These are phyloP conservation scores for Miscanthus sacchariflorus DNA, from an alignment of 202 grass and related monocot genomes.

Conservation along the genomic window DNA sequence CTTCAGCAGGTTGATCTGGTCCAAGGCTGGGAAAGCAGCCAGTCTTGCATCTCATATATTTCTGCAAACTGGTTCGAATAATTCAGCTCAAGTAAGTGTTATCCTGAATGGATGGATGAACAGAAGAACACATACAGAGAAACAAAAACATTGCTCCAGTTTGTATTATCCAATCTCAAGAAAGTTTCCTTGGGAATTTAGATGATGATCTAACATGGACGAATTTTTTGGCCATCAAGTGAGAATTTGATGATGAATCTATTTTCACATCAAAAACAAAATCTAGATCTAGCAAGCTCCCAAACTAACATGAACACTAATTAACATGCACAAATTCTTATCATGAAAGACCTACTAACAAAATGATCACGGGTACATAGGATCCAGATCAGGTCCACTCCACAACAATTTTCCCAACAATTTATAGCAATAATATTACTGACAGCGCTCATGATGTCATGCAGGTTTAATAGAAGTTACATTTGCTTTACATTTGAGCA, in stretches of 20 bases:
- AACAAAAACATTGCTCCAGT: neutral
- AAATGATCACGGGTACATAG: slow-evolving; percentile 14
- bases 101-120: slow-evolving; percentile 17
- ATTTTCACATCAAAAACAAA: slow-evolving; percentile 16
- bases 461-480: neutral
- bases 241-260: neutral
- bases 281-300: neutral
- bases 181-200: neutral
- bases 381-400: neutral
- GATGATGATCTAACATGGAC: slow-evolving; percentile 11
- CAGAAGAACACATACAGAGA: neutral
- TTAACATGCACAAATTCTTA: slow-evolving; percentile 21
- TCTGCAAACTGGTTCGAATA: slow-evolving; percentile 76
- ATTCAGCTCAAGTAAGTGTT: slow-evolving; percentile 15
- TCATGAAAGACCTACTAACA: slow-evolving; percentile 31
- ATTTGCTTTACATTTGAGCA: neutral
- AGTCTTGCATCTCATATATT: slow-evolving; percentile 94
- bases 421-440: slow-evolving; percentile 8
- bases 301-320: slow-evolving; percentile 6
- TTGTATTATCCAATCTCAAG: slow-evolving; percentile 17
- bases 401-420: neutral
- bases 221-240: neutral
- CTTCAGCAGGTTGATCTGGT: slow-evolving; percentile 92
- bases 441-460: neutral
- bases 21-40: slow-evolving; percentile 92